Evolutionary conservation across 257 asterid genomes (phyloP).

Genomic region (Hygrophila difformis): DNA sequence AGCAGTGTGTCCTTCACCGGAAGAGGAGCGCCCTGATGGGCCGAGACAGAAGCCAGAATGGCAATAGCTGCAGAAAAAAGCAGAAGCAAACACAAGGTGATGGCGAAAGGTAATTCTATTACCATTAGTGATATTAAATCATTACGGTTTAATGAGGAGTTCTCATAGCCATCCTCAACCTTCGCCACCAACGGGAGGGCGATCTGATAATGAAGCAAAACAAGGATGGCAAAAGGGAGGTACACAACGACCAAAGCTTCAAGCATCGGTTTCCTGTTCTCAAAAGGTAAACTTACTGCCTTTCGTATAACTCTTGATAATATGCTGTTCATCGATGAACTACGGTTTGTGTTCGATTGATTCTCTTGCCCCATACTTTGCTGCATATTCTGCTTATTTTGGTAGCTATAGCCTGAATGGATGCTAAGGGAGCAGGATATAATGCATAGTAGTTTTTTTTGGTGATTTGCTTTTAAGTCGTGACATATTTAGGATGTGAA

Average conservation of each 20-base stretch:
- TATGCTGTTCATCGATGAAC: background rate
- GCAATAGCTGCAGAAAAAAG: constrained; percentile 13
- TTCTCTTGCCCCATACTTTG: background rate
- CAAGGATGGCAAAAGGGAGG: background rate
- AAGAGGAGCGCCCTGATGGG: constrained; percentile 7
- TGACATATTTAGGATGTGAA: too few species aligned
- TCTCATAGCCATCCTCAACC: constrained; percentile 11
- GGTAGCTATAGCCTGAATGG: too few species aligned
- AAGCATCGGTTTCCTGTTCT: constrained; percentile 1
- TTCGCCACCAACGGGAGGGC: constrained; percentile 5
- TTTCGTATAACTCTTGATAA: background rate
- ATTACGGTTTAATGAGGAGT: constrained; percentile 6
- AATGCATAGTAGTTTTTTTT: too few species aligned
- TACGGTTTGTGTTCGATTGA: background rate
- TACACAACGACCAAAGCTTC: constrained; percentile 1
- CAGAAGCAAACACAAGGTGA: constrained; percentile 11
- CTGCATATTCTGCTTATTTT: background rate
- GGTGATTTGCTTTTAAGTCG: too few species aligned
- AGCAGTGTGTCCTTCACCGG: constrained; percentile 7
- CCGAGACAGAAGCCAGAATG: constrained; percentile 10
- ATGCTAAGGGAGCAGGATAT: too few species aligned
- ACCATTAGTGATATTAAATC: constrained; percentile 13
- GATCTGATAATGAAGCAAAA: constrained; percentile 7
- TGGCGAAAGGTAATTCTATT: constrained; percentile 16
- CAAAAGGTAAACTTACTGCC: background rate